Conservation (phyloP, 225 moss, liverwort and hornwort genomes). For the Rhytidiadelphus loreus region DNA sequence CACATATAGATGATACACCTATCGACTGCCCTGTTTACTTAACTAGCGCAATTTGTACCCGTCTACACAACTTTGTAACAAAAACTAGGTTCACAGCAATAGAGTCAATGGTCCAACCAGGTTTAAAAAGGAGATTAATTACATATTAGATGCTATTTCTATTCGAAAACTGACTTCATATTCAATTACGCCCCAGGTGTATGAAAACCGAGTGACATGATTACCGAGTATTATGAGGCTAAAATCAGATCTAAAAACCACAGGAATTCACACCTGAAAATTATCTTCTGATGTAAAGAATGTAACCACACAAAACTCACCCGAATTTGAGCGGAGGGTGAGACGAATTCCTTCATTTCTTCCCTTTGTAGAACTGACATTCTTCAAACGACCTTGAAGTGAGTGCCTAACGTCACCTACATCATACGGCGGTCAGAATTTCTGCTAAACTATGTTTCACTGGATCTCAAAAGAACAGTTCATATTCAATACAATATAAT, state of each 20-base stretch:
- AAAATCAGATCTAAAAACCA: not conserved
- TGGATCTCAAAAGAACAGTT: not conserved
- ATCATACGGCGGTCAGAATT: not conserved
- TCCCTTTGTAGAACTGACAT: constrained; percentile 32
- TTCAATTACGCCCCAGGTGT: not conserved
- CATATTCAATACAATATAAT: not conserved
- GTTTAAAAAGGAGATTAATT: not conserved
- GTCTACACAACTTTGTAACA: not conserved
- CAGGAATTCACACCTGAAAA: not conserved
- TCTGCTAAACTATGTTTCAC: not conserved
- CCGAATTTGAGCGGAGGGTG: constrained; percentile 62
- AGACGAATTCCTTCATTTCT: constrained; percentile 64
- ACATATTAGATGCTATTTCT: not conserved
- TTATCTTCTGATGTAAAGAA: not conserved
- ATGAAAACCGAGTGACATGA: not conserved
- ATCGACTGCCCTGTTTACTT: not conserved
- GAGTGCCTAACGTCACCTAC: constrained; percentile 87
- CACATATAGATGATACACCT: not conserved
- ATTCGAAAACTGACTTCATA: not conserved
- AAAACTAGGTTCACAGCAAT: not conserved
- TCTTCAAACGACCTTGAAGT: constrained; percentile 81
- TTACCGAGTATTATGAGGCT: not conserved
- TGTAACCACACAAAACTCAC: constrained; percentile 14
- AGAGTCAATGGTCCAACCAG: not conserved
- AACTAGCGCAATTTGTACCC: not conserved